These are phyloP conservation scores for Seminavis robusta DNA, from an alignment of 108 stramenopile genomes.

Conservation along the genomic window DNA sequence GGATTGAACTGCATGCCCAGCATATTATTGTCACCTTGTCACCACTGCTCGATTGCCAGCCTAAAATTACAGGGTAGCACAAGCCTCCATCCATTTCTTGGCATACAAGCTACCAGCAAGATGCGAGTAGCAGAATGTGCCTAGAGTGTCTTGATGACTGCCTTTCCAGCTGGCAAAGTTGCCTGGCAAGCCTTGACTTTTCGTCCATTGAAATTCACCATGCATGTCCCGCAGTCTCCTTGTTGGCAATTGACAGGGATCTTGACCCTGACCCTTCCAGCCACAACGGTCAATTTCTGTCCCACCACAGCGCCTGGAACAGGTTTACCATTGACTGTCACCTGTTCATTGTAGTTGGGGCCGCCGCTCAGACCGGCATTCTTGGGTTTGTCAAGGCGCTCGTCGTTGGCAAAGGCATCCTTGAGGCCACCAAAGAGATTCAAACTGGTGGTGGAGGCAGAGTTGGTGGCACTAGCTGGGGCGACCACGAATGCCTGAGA, in stretches of 20 bases:
- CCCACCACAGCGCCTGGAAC: slow-evolving; percentile 72
- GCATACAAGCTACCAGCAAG: no score
- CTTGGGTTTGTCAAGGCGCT: slow-evolving; percentile 54
- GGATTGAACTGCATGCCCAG: no score
- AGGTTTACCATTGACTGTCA: slow-evolving; percentile 78
- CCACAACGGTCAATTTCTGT: slow-evolving; percentile 75
- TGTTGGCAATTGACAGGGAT: slow-evolving; percentile 85
- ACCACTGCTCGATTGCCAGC: no score
- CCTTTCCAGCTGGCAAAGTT: no score
- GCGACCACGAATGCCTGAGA: no score
- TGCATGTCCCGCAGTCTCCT: slow-evolving; percentile 82
- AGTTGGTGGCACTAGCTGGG: no score
- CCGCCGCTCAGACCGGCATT: slow-evolving; percentile 71
- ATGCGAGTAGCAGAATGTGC: no score
- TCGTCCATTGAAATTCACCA: slow-evolving; percentile 75
- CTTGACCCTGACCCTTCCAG: slow-evolving; percentile 67
- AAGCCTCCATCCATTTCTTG: no score
- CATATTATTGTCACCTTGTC: no score
- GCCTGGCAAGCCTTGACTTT: slow-evolving; percentile 83
- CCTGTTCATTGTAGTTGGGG: slow-evolving; percentile 71
- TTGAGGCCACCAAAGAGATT: slow-evolving; percentile 67
- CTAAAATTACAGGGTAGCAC: no score
- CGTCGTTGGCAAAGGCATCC: slow-evolving; percentile 80
- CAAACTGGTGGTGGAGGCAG: slow-evolving; percentile 39
- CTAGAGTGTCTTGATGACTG: no score